A percentile compares a stretch with the other conserved stretches of the same genome.
Evolutionary conservation across 2,329 filamentous ascomycete species (phyloP).

Genomic region (Phialocephala subalpina): DNA sequence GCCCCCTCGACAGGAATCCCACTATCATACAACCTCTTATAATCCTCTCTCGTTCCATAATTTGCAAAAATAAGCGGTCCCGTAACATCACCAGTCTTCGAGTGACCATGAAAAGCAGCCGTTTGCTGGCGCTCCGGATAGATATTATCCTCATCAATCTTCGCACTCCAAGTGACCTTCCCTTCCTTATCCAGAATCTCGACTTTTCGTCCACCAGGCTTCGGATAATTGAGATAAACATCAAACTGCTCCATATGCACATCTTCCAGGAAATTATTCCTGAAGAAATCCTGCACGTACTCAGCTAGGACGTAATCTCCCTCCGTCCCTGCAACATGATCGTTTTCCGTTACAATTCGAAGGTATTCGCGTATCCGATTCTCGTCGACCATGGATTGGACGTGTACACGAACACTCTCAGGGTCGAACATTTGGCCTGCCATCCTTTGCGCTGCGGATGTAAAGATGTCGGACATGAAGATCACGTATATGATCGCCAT

Average conservation of each 20-base stretch:
- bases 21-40: slow-evolving; percentile 72
- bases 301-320: slow-evolving; percentile 87
- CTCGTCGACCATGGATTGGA: slow-evolving; percentile 77
- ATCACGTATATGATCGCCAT: slow-evolving; percentile 82
- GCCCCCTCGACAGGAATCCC: slow-evolving; percentile 80
- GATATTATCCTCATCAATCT: slow-evolving; percentile 81
- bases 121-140: slow-evolving; percentile 74
- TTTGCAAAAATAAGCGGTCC: slow-evolving; percentile 93
- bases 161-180: slow-evolving; percentile 76
- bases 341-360: slow-evolving; percentile 80
- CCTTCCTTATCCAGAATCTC: slow-evolving; percentile 78
- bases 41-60: slow-evolving; percentile 87
- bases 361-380: slow-evolving; percentile 76
- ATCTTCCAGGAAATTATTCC: slow-evolving; percentile 75
- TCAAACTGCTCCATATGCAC: slow-evolving; percentile 81
- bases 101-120: slow-evolving; percentile 86
- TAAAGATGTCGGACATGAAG: slow-evolving; percentile 86
- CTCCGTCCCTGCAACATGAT: slow-evolving; percentile 93
- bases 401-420: slow-evolving; percentile 79
- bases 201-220: slow-evolving; percentile 76
- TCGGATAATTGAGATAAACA: slow-evolving; percentile 94
- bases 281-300: slow-evolving; percentile 83
- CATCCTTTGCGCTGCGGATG: slow-evolving; percentile 67
- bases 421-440: slow-evolving; percentile 80
- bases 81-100: slow-evolving; percentile 83